Base-by-base conservation (phyloP, 2,329 filamentous ascomycete species). In the Colletotrichum sansevieriae region DNA sequence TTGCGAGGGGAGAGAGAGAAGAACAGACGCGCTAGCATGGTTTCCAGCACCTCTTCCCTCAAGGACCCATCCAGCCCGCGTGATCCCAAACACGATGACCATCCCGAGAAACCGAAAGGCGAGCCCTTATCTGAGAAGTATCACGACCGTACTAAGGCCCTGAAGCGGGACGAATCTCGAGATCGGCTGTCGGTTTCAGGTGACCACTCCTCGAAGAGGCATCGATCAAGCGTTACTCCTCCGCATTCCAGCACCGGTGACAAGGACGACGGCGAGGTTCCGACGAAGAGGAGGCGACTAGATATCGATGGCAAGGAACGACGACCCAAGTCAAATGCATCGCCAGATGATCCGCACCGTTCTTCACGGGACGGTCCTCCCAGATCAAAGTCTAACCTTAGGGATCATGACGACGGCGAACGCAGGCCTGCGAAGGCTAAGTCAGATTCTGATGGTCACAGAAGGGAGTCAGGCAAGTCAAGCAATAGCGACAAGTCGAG, bases 131-230 rank as follows among this genome's bases (percentile, higher is more conserved):
- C 83, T 1, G 87, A 90, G 70, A 88, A 85, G 67, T 85, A 88
- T 63, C 85, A 88, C 63, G 87, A 90, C 70, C 83, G 87, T 60
- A 86, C 88, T 22, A 88, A 90, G 73, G 85, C 87, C 18, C 76
- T 90, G 12, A 90, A 88, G 74, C 82, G 87, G 65, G 88, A 91
- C 70, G 87, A 89, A 70, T 88, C 87, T 3, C 84, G 83, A 60
- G 88, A 91, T 68, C 81, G 84, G 35, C 76, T 85, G 12, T 83
- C 83, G 9, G 80, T 84, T 52, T 80, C 83, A 8, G 82, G 83
- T 13, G 88, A 90, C 29, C 80, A 78, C 60, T 79, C 85, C 7
- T 76, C 81, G n/a, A 91, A 91, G 76, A 82, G 89, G 47, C 86
- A 87, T 72, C 83, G 89, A 33, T 82, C 83, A 35, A 91, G 89